Conservation (phyloP, 345 rosid species). For the Aquilaria sinensis region DNA sequence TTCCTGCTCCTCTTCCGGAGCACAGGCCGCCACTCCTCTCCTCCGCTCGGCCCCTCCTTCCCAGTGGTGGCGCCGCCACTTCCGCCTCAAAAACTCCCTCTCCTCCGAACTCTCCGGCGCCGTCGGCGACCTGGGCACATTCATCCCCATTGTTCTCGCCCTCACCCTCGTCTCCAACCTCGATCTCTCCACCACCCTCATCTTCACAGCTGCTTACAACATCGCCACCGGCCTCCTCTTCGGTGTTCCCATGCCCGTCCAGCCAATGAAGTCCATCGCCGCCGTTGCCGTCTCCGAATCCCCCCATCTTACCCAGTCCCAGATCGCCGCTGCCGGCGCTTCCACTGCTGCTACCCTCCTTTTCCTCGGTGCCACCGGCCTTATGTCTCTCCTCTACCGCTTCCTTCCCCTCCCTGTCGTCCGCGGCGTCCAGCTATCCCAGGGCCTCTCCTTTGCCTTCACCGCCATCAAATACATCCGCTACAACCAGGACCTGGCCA, state of each 20-base stretch:
- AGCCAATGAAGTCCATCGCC: slow-evolving; percentile 87
- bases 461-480: slow-evolving; percentile 78
- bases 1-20: not conserved
- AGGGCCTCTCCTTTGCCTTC: slow-evolving; percentile 86
- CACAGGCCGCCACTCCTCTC: not conserved
- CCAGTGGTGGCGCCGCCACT: slow-evolving; percentile 36
- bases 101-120: slow-evolving; percentile 76
- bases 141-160: slow-evolving; percentile 68
- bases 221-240: slow-evolving; percentile 75
- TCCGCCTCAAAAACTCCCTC: slow-evolving; percentile 32
- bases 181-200: slow-evolving; percentile 67
- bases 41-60: slow-evolving; percentile 1
- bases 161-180: slow-evolving; percentile 63
- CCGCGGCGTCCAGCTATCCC: slow-evolving; percentile 94
- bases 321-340: slow-evolving; percentile 63
- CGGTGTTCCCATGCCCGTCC: slow-evolving; percentile 80
- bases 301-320: slow-evolving; percentile 59
- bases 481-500: slow-evolving; percentile 50
- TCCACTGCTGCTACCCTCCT: slow-evolving; percentile 55
- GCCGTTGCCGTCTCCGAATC: slow-evolving; percentile 68
- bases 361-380: slow-evolving; percentile 64
- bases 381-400: slow-evolving; percentile 68
- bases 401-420: slow-evolving; percentile 83
- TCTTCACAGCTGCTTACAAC: slow-evolving; percentile 72
- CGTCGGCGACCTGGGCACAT: slow-evolving; percentile 80